phyloP scores from a whole-genome alignment of 805 yeast genomes.

The Saccharomycopsis sp. region DNA sequence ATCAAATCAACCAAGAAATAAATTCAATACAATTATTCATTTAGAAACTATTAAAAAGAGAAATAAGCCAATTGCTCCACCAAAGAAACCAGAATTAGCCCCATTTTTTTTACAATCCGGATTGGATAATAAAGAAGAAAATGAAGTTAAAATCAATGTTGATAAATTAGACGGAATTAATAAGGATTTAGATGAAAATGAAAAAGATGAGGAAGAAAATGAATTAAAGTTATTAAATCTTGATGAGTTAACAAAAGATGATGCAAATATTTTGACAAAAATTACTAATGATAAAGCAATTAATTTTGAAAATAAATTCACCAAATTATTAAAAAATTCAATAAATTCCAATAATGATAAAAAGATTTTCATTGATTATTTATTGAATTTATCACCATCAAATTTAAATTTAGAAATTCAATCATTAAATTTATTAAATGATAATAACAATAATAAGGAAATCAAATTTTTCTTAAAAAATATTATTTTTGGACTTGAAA shows the following conservation, averaged over 20 bases:
- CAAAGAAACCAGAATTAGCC: conserved; percentile 71
- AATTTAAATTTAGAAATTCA: conserved; percentile 78
- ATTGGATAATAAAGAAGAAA: conserved; percentile 22
- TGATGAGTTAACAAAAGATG: conserved; percentile 14
- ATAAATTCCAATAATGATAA: conserved; percentile 21
- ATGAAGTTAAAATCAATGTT: conserved; percentile 18
- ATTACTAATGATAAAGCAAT: conserved; percentile 19
- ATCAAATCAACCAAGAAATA: conserved; percentile 65
- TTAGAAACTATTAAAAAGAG: conserved; percentile 77
- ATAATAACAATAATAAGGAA: conserved; percentile 46
- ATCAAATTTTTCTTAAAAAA: conserved; percentile 58
- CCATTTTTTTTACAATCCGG: conserved; percentile 70
- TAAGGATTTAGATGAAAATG: conserved; percentile 20
- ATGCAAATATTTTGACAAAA: conserved; percentile 20
- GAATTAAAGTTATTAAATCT: conserved; percentile 19
- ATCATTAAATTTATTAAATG: conserved; percentile 57
- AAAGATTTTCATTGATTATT: conserved; percentile 39
- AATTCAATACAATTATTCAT: conserved; percentile 68
- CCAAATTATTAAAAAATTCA: conserved; percentile 44
- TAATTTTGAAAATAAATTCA: conserved; percentile 66
- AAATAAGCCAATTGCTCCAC: conserved; percentile 83
- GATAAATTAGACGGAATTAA: conserved; percentile 21
- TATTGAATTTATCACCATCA: conserved; percentile 63
- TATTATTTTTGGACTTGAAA: conserved; percentile 43
- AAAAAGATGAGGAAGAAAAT: conserved; percentile 17